Evolutionary conservation across 2,329 filamentous ascomycete species (phyloP), one percentile per base, ranked within the genome.

Genomic region (Fulvia fulva): DNA sequence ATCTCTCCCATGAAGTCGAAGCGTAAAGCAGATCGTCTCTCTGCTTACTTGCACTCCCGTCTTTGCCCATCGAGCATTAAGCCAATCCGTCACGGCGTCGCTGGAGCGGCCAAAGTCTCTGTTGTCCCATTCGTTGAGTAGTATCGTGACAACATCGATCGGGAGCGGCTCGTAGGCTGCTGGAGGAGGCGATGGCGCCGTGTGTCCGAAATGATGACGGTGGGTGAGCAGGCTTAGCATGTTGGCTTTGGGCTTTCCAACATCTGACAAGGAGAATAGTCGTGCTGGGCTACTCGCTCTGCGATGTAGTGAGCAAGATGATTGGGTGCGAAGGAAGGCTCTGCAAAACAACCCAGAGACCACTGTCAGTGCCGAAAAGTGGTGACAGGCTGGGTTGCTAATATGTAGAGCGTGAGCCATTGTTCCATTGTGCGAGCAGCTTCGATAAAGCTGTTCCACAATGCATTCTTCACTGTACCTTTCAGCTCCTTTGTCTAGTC

Each of bases 31-130:
- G 3, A 70, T 62, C 19, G 60, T 58, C 55, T 69, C 57, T n/a
- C 30, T 34, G 23, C 57, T 62, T 4, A 70, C 60, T n/a, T 53
- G 47, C 49, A 63, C 62, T 1, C 68, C 66, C 1, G 60, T 66
- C 60, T 71, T 70, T 34, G 45, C 52, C 68, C 67, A 69, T 8
- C 68, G 53, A 1, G 60, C 60, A 49, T 71, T 70, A 7, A 69
- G 41, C 67, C 68, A 70, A 22, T 66, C 58, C 3, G 67, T 55
- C 37, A 71, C 43, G 1, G 67, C 65, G 37, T 71, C 67, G n/a
- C 64, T 56, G 28, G 60, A 64, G 3, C 51, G 22, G 14, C 56
- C 12, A 61, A 62, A 67, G 45, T 68, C 61, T 14, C 51, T 58
- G 6, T 26, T 43, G 14, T 68, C 62, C 59, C 63, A 71, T 19